A percentile compares a stretch with the other conserved stretches of the same genome.
These are phyloP conservation scores for Gleditsia sinensis DNA, from an alignment of 306 rosid species.

Conservation along the genomic window DNA sequence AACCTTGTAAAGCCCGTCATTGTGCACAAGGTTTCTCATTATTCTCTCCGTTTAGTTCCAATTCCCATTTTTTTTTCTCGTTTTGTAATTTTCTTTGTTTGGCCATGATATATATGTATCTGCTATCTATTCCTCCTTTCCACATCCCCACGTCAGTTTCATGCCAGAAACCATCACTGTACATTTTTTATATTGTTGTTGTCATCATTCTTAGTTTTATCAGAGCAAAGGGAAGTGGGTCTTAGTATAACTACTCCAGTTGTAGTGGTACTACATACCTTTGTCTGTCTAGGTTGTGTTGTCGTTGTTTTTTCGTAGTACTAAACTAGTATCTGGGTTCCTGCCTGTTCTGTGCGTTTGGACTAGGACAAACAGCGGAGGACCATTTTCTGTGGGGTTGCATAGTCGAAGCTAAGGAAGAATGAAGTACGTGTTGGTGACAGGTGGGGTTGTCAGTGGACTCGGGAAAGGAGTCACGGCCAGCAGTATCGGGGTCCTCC, in stretches of 20 bases:
- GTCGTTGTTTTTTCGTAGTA: conserved; percentile 17
- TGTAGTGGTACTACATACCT: conserved; percentile 1
- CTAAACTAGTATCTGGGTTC: conserved; percentile 32
- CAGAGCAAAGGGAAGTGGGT: conserved; percentile 48
- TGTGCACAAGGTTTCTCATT: conserved; percentile 73
- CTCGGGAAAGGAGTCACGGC: conserved; percentile 93
- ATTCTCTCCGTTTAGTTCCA: conserved; percentile 50
- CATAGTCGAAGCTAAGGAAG: background rate
- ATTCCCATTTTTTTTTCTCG: conserved; percentile 35
- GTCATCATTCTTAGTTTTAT: conserved; percentile 57
- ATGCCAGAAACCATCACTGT: conserved; percentile 28
- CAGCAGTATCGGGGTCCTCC: conserved; percentile 79
- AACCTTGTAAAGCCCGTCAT: conserved; percentile 67
- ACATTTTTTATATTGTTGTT: conserved; percentile 45
- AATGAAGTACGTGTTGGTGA: conserved; percentile 89
- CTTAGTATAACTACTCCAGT: conserved; percentile 28
- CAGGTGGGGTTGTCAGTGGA: conserved; percentile 93
- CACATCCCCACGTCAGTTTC: conserved; percentile 31
- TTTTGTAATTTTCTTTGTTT: conserved; percentile 26
- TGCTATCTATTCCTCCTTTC: conserved; percentile 39
- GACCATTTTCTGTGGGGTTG: background rate
- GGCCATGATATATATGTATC: conserved; percentile 50
- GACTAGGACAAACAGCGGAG: conserved; percentile 34
- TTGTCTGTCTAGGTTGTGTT: conserved; percentile 29
- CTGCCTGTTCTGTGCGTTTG: conserved; percentile 25